Base-by-base conservation (phyloP, 1,139 yeast genomes). In the Insectozyma bohioensis region DNA sequence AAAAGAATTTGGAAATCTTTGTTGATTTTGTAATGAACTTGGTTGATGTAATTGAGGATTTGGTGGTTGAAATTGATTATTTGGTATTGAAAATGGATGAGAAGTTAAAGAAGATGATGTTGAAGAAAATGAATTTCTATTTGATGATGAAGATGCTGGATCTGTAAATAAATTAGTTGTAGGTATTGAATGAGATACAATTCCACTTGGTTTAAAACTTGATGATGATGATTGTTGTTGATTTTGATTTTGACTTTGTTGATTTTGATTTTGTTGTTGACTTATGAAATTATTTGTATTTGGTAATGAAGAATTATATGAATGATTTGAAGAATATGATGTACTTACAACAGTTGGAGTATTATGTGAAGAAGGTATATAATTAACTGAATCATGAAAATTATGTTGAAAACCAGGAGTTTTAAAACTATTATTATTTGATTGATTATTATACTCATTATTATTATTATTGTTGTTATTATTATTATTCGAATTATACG, bases 341-440 rank as follows among this genome's bases (percentile, higher is more conserved):
- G 68, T 59, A 40, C 74, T 65, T 12, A 76, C 69, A 28, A 65
- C 75, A 28, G 72, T 72, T 5, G 82, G 83, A 2, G 80, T 73
- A 49, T 75, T 73, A 48, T 75, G 81, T 31, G 68, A 59, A 12
- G 67, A 54, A 8, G 74, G 73, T 13, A 68, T 61, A 43, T 63
- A 67, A 44, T 60, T 59, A 45, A 61, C 38, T 36, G 63, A 51
- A 35, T 61, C 55, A 45, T 54, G 32, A 5, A 24, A 14, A 18
- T 17, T 20, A 21, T 4, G n/a, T n/a, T n/a, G 8, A 20, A 20
- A 20, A 8, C 22, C 22, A 7, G 10, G 22, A 20, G 6, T 20
- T 20, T 20, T 8, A 11, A 9, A 20, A 5, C 23, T 11, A 6
- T 20, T 6, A 20, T 11, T 20, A 8, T 20, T 7, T 20, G 24